Base-by-base conservation (phyloP, 2,329 filamentous ascomycete species). In the Bimuria novae-zelandiae region DNA sequence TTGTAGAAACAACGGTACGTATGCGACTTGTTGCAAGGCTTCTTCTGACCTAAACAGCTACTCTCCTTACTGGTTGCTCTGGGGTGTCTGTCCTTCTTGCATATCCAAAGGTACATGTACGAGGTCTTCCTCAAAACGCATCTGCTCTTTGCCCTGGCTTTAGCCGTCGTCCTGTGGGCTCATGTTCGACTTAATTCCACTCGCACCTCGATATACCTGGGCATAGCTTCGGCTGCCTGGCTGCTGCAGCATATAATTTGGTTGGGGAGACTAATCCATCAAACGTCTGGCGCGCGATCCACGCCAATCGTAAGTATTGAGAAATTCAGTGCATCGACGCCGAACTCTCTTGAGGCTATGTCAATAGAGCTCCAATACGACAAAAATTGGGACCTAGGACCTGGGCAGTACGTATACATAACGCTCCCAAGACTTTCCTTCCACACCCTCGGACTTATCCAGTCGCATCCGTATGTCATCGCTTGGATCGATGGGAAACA, bases 121-220 rank as follows among this genome's bases (percentile, higher is more conserved):
- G 57, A 60, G 23, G 11, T 60, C 0, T 60, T 60, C 29, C 44
- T 55, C 3, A 51, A 53, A 22, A 46, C 36, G 1, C 51, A 60
- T 23, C 29, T 53, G 1, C 16, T 52, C 7, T 33, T 46, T n/a
- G 47, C 56, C 2, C 32, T 54, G 7, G 46, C 32, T 10, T 35
- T 56, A 17, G 36, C 33, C 12, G 41, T 21, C 12, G 19, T 44
- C 7, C 29, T 58, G 12, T 58, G 42, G 52, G 35, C 49, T 25
- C 49, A 58, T 41, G n/a, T 53, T 17, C 32, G 17, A 17, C 36
- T 30, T 16, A 14, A 3, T 17, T 21, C 21, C 7, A 43, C 33
- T 29, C 36, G 11, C 10, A 6, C 36, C 2, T n/a, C 23, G 27
- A 36, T 23, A 21, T 41, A 17, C 19, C 30, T 50, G 21, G 46